Base-by-base conservation (phyloP, 345 rosid genomes). In the Acer negundo region DNA sequence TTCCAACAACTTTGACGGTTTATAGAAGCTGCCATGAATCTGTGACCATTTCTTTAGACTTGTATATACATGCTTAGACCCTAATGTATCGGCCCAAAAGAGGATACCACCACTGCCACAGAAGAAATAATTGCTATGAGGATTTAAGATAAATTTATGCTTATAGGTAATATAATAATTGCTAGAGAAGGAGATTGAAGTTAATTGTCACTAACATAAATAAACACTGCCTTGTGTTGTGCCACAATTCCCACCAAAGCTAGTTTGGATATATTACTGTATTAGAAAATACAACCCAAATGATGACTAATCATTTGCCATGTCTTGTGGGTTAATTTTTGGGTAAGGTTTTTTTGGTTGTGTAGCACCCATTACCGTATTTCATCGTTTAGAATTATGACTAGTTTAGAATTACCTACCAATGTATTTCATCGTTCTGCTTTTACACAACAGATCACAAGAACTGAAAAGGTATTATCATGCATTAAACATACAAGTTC, bases 11-110 rank as follows among this genome's bases (percentile, higher is more conserved):
- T 85, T 91, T 9, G 98, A 91, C 24, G 98, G 98, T 74, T 83
- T 90, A 79, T 74, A 96, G 85, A 92, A 91, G 51, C 78, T 58
- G 6, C 99, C 98, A 63, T 94, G 91, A 38, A 79, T 61, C 80
- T 85, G 84, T 0, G 94, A 90, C 90, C 97, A 91, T 75, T 74
- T 91, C 85, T 89, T 92, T 56, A 96, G 90, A 77, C 89, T 88
- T 67, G 80, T 65, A 80, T 86, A 92, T 26, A 94, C 65, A 79
- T 89, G 90, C 66, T 84, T 83, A 0, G 95, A 78, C 51, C 99
- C 97, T 8, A 91, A 91, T 0, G 71, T 24, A 78, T 96, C 98
- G 1, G 93, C 99, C 98, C 99, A 94, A 69, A 94, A 96, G n/a
- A 96, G 78, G 35, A 96, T 69, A 72, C 98, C 98, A 7, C 99